Conservation (phyloP, 495 filamentous ascomycete species). For the Neurospora cerealis region DNA sequence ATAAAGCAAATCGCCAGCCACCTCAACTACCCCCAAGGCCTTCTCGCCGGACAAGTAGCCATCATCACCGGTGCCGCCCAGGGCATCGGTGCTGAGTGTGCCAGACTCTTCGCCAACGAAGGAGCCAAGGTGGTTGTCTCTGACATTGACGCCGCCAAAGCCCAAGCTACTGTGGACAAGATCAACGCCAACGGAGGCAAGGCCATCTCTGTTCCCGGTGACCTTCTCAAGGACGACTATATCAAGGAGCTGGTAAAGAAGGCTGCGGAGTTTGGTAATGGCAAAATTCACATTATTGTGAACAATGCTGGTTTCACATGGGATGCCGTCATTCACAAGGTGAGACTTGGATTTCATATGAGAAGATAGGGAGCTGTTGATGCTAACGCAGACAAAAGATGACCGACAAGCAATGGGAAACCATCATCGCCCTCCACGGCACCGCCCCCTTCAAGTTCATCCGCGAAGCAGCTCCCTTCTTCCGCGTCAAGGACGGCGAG, state of each 20-base stretch:
- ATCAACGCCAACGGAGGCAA: conserved; percentile 58
- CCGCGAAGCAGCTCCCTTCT: conserved; percentile 70
- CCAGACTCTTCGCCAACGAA: conserved; percentile 73
- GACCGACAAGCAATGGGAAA: conserved; percentile 86
- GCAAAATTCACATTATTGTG: conserved; percentile 81
- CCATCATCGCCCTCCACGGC: conserved; percentile 69
- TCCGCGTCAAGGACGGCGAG: conserved; percentile 75
- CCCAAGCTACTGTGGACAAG: conserved; percentile 45
- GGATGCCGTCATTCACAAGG: conserved; percentile 87
- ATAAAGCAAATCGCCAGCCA: conserved; percentile 61
- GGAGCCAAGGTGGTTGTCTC: conserved; percentile 75
- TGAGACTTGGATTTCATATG: no score
- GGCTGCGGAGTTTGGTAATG: conserved; percentile 67
- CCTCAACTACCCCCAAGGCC: conserved; percentile 68
- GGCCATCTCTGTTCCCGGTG: conserved; percentile 61
- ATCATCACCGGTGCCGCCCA: conserved; percentile 85
- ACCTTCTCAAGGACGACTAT: conserved; percentile 58
- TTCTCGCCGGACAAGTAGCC: conserved; percentile 69
- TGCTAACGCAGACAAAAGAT: conserved; percentile 39
- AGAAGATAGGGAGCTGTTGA: no score
- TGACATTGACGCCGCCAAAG: conserved; percentile 69
- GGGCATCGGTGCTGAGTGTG: conserved; percentile 79
- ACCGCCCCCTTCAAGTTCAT: conserved; percentile 77
- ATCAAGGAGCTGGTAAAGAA: conserved; percentile 59
- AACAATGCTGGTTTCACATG: conserved; percentile 86